These are phyloP conservation scores for Arxiozyma slooffiae DNA, from an alignment of 1,139 yeast genomes.

Conservation along the genomic window DNA sequence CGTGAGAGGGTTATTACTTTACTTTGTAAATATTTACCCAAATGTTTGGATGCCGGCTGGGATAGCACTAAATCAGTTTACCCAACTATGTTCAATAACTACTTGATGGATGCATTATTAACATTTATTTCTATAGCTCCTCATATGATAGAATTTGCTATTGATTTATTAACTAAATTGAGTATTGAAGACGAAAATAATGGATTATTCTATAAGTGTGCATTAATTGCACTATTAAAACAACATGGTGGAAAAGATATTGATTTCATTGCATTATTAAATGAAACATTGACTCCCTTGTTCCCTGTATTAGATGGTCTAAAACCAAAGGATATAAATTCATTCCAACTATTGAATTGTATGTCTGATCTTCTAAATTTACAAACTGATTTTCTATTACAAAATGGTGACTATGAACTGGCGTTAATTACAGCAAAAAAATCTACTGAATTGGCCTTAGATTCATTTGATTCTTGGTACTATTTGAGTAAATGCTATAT, in stretches of 20 bases:
- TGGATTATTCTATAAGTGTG: constrained; percentile 43
- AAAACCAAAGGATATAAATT: constrained; percentile 11
- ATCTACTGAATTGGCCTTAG: constrained; percentile 73
- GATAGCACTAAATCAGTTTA: constrained; percentile 48
- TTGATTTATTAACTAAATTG: constrained; percentile 41
- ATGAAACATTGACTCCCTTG: constrained; percentile 38
- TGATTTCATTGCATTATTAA: constrained; percentile 56
- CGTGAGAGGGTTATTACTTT: constrained; percentile 49
- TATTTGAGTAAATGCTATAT: constrained; percentile 65
- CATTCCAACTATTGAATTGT: constrained; percentile 11
- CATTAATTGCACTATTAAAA: constrained; percentile 30
- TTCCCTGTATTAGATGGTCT: constrained; percentile 12
- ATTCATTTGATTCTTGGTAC: constrained; percentile 81
- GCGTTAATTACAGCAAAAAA: constrained; percentile 67
- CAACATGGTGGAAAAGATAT: constrained; percentile 50
- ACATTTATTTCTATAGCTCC: constrained; percentile 52
- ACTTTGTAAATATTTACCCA: constrained; percentile 54
- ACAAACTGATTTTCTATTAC: constrained; percentile 65
- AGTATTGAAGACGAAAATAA: constrained; percentile 39
- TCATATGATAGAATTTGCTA: constrained; percentile 50
- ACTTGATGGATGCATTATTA: constrained; percentile 66
- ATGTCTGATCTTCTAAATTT: constrained; percentile 34
- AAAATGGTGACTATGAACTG: constrained; percentile 55
- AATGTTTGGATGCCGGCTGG: constrained; percentile 60
- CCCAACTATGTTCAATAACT: constrained; percentile 57